phyloP scores from a whole-genome alignment of 148 eudicot species.

The Vaccinium corymbosum region DNA sequence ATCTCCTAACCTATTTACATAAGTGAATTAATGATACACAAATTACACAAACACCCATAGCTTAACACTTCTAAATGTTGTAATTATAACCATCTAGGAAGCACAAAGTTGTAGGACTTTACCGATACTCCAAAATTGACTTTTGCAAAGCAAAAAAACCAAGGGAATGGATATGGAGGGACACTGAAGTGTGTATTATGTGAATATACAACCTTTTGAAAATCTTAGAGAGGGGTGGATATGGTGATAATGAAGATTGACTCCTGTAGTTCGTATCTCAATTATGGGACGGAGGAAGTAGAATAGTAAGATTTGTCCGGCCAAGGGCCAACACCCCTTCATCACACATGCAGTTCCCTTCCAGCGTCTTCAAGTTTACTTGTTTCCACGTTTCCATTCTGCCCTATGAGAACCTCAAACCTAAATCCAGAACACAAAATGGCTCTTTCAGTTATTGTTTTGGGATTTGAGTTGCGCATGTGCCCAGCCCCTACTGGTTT shows the following conservation, averaged over 20 bases:
- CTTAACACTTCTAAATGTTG: neutral
- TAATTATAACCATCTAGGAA: neutral
- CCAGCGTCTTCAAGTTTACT: neutral
- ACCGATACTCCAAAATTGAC: neutral
- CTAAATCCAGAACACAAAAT: too few species aligned
- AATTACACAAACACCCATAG: too few species aligned
- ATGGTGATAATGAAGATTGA: neutral
- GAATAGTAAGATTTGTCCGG: neutral
- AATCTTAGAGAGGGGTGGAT: neutral
- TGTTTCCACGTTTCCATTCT: too few species aligned
- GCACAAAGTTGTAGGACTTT: neutral
- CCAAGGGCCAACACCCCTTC: neutral
- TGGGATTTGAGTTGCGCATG: too few species aligned
- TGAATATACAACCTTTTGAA: neutral
- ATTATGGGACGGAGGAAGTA: too few species aligned
- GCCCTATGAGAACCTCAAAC: too few species aligned
- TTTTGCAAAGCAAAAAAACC: neutral
- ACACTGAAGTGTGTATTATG: neutral
- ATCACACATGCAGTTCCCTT: neutral
- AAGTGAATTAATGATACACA: too few species aligned
- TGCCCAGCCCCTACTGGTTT: neutral
- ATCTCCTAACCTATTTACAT: too few species aligned
- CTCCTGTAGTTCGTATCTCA: neutral
- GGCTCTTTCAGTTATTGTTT: neutral
- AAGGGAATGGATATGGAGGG: neutral